Conservation (phyloP, 2,329 filamentous ascomycete genomes). For the Paradendryphiella salina region DNA sequence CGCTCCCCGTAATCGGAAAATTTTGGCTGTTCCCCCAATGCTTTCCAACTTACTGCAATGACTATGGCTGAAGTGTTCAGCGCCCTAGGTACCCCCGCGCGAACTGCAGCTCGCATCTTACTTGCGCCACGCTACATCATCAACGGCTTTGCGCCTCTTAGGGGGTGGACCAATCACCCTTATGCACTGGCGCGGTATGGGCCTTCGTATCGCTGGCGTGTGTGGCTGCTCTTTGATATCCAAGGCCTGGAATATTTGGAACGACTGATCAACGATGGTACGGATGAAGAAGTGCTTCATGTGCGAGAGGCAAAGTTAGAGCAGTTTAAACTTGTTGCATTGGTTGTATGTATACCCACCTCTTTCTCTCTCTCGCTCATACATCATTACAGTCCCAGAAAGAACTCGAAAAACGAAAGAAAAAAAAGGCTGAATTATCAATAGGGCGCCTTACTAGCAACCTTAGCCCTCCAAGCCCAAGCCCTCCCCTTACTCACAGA, state of each 20-base stretch:
- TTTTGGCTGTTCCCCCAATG: not conserved
- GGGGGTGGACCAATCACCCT: slow-evolving; percentile 4
- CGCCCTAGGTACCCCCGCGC: slow-evolving; percentile 9
- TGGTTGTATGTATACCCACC: slow-evolving; percentile 19
- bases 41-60: not conserved
- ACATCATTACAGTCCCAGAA: not conserved
- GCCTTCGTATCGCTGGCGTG: slow-evolving; percentile 13
- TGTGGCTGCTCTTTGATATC: slow-evolving; percentile 29
- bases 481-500: slow-evolving; percentile 16
- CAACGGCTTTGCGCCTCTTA: slow-evolving; percentile 7
- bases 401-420: not conserved
- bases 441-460: slow-evolving; percentile 25
- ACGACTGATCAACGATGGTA: slow-evolving; percentile 20
- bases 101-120: slow-evolving; percentile 5
- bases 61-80: slow-evolving; percentile 11
- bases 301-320: slow-evolving; percentile 19
- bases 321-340: slow-evolving; percentile 21
- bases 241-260: slow-evolving; percentile 23
- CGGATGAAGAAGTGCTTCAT: slow-evolving; percentile 17
- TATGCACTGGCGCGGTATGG: slow-evolving; percentile 25
- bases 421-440: not conserved
- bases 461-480: slow-evolving; percentile 20
- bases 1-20: not conserved
- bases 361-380: not conserved
- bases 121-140: slow-evolving; percentile 11